A percentile compares a stretch with the other conserved stretches of the same genome.
phyloP scores from a whole-genome alignment of 208 protist genomes.

The Polymyxa betae region DNA sequence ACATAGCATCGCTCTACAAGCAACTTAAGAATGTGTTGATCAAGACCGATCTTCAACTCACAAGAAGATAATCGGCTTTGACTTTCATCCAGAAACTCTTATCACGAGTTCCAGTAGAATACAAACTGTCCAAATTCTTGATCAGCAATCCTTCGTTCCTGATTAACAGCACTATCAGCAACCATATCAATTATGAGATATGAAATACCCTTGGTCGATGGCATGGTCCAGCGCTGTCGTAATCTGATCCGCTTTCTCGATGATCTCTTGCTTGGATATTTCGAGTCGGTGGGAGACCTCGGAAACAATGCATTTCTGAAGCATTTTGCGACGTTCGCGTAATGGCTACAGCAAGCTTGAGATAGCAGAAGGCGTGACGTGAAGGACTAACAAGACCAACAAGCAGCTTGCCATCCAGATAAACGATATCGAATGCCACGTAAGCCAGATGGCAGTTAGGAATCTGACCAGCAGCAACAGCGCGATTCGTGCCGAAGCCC shows the following conservation, averaged over 20 bases:
- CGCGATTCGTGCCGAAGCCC: conserved; percentile 1
- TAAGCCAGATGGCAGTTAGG: not conserved
- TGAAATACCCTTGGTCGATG: not conserved
- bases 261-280: not conserved
- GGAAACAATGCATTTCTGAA: not conserved
- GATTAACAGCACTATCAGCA: not conserved
- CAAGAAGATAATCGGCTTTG: conserved; percentile 46
- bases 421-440: conserved; percentile 48
- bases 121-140: conserved; percentile 6
- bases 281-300: not conserved
- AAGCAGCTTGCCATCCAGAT: not conserved
- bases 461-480: not conserved
- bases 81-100: conserved; percentile 40
- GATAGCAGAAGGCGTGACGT: not conserved
- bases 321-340: not conserved
- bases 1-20: conserved; percentile 19
- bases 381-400: not conserved
- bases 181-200: not conserved
- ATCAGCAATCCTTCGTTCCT: conserved; percentile 30
- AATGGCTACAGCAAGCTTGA: not conserved
- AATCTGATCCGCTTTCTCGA: not conserved
- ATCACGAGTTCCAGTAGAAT: not conserved
- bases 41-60: not conserved
- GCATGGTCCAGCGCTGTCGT: not conserved
- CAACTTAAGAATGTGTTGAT: not conserved